Percentiles rank a stretch among this genome's conserved stretches.
These are phyloP conservation scores for Alternaria postmessia DNA, from an alignment of 2,329 filamentous ascomycete species.

Conservation along the genomic window DNA sequence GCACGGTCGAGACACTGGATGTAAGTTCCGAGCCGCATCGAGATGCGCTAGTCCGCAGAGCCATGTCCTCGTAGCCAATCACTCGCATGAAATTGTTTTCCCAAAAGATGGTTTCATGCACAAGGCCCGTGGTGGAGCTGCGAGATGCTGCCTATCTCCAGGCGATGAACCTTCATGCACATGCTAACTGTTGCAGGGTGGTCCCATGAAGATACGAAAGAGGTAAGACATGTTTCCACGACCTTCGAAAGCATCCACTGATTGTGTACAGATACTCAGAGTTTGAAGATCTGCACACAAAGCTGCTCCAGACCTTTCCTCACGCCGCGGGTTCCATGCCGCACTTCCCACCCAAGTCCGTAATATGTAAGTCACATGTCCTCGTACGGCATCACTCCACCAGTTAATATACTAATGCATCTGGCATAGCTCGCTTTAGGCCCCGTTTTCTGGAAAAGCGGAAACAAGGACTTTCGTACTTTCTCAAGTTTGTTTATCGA, in stretches of 20 bases:
- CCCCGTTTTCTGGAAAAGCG: slow-evolving; percentile 86
- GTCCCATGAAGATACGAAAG: slow-evolving; percentile 67
- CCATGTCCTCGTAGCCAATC: slow-evolving; percentile 29
- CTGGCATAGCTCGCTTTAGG: slow-evolving; percentile 68
- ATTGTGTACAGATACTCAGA: slow-evolving; percentile 77
- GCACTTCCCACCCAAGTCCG: slow-evolving; percentile 87
- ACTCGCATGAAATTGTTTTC: neutral
- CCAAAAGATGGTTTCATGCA: slow-evolving; percentile 21
- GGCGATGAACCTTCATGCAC: slow-evolving; percentile 1
- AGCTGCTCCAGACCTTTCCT: slow-evolving; percentile 82
- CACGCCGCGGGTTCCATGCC: slow-evolving; percentile 86
- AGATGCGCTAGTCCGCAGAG: slow-evolving; percentile 22
- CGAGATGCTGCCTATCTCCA: slow-evolving; percentile 11
- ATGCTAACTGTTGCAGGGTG: slow-evolving; percentile 54
- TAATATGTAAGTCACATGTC: slow-evolving; percentile 71
- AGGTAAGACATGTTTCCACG: slow-evolving; percentile 52
- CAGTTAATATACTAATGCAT: slow-evolving; percentile 26
- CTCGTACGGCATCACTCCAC: slow-evolving; percentile 31
- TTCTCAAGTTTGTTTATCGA: slow-evolving; percentile 76
- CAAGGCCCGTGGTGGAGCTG: slow-evolving; percentile 4
- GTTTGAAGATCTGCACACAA: slow-evolving; percentile 81
- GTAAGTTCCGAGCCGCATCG: slow-evolving; percentile 60
- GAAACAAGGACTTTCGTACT: slow-evolving; percentile 84
- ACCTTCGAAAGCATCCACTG: slow-evolving; percentile 22
- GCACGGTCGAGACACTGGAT: slow-evolving; percentile 83